Base-by-base conservation (phyloP, 768 basidiomycete genomes). In the Lactifluus hygrophoroides region DNA sequence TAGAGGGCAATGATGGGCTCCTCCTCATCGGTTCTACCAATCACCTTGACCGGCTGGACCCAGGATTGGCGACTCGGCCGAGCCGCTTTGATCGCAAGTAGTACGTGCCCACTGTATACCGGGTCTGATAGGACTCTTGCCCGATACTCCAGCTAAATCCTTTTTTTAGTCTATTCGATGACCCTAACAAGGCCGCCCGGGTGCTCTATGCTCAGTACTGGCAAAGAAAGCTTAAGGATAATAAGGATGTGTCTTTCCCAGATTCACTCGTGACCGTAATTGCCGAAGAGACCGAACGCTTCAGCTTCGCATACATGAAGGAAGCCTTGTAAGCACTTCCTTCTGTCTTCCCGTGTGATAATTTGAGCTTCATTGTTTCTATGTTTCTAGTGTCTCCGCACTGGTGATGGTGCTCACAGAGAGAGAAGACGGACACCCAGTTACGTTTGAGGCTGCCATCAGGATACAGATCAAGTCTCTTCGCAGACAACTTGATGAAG, bases 251-350 rank as follows among this genome's bases (percentile, higher is more conserved):
- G 61, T 69, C 73, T 3, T 91, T 89, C 74, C 82, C 90, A 0
- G 84, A 90, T 62, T 61, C 72, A 13, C 75, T 93, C 32, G 75
- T 84, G 17, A 69, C 78, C 11, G 78, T 82, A 61, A 73, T 88
- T 27, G 88, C 84, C 5, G 71, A 76, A 10, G 52, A 71, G 57
- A 92, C 90, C 0, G 73, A 77, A 32, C 73, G 75, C 30, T 93
- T 93, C 74, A 88, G 85, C 64, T 93, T 93, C 68, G 89, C 91
- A 0, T 93, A 90, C 70, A 74, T 94, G 65, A 93, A 94, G 69
- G 91, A 93, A 70, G 88, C 82, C 3, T 93, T 93, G 90, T 93
- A 68, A 60, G 88, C 76, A 14, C 30, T 45, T 28, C 25, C 27
- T 17, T 37, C 37, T 45, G 51, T 43, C 50, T 23, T 30, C 14